Conservation (phyloP, 768 basidiomycete species). For the Lyophyllum shimeji region DNA sequence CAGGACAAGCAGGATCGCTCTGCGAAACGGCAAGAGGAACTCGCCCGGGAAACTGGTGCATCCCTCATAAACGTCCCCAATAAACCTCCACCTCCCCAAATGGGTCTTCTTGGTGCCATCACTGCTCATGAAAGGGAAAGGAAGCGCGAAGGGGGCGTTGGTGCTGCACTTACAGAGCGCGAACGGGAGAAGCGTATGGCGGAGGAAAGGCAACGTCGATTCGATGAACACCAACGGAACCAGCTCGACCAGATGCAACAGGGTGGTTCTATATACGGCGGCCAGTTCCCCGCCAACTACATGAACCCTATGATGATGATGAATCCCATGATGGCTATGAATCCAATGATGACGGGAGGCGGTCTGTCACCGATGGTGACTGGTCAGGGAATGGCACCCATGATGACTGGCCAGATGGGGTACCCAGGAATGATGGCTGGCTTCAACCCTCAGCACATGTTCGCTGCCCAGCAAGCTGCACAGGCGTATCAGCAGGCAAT, state of each 20-base stretch:
- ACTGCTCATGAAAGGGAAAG: conserved; percentile 93
- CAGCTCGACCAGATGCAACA: conserved; percentile 91
- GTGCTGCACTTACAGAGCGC: conserved; percentile 91
- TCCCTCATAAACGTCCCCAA: conserved; percentile 95
- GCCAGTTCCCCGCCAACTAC: conserved; percentile 42
- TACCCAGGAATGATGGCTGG: conserved; percentile 62
- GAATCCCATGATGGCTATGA: conserved; percentile 50
- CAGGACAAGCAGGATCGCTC: conserved; percentile 96
- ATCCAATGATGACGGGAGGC: conserved; percentile 53
- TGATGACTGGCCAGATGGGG: conserved; percentile 48
- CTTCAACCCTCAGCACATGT: conserved; percentile 76
- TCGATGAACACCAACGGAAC: conserved; percentile 87
- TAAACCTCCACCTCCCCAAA: conserved; percentile 93
- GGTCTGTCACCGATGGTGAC: conserved; percentile 56
- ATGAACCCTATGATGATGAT: conserved; percentile 78
- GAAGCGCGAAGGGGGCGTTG: conserved; percentile 93
- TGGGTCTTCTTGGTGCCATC: conserved; percentile 93
- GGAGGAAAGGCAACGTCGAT: conserved; percentile 89
- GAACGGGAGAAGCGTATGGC: conserved; percentile 91
- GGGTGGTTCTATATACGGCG: conserved; percentile 71
- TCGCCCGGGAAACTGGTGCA: conserved; percentile 87
- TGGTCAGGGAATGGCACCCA: conserved; percentile 39
- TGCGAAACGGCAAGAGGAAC: conserved; percentile 92
- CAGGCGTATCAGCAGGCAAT: conserved; percentile 90
- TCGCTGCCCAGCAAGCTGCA: conserved; percentile 81